These are phyloP conservation scores for Mortierella sp. DNA, from an alignment of 371 early-diverging fungal species.

Conservation along the genomic window DNA sequence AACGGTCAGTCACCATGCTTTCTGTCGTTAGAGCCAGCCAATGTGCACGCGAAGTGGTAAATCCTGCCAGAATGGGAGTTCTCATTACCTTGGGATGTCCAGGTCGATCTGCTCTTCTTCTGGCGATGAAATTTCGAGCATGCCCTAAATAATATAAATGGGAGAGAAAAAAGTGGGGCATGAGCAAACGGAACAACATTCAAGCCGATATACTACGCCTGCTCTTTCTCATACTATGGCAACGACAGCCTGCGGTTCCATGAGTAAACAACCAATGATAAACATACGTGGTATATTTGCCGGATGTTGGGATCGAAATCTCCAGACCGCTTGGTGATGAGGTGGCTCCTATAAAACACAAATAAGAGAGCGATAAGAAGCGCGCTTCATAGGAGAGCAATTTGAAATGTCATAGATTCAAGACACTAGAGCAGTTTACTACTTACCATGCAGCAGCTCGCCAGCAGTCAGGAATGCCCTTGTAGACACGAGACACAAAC, in stretches of 20 bases:
- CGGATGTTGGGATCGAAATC: constrained; percentile 45
- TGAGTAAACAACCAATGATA: neutral
- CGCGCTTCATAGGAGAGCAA: neutral
- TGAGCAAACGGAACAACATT: constrained; percentile 3
- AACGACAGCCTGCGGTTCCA: neutral
- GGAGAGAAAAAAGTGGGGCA: neutral
- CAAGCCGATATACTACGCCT: neutral
- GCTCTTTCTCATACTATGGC: neutral
- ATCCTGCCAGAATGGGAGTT: constrained; percentile 36
- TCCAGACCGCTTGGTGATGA: constrained; percentile 54
- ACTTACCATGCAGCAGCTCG: constrained; percentile 72
- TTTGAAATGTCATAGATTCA: neutral
- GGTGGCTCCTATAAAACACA: constrained; percentile 54
- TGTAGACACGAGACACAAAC: constrained; percentile 69
- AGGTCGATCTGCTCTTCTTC: constrained; percentile 79
- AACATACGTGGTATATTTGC: constrained; percentile 44
- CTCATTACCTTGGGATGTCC: constrained; percentile 72
- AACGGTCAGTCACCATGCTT: neutral
- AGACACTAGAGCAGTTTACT: neutral
- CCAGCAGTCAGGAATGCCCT: constrained; percentile 80
- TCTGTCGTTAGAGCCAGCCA: no score
- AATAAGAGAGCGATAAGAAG: neutral
- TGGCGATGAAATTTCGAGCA: constrained; percentile 49
- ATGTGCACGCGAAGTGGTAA: constrained; percentile 17
- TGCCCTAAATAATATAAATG: constrained; percentile 21